Evolutionary conservation across 805 yeast species (phyloP), one percentile per base, ranked within the genome.

Genomic region (Ogataea pini): DNA sequence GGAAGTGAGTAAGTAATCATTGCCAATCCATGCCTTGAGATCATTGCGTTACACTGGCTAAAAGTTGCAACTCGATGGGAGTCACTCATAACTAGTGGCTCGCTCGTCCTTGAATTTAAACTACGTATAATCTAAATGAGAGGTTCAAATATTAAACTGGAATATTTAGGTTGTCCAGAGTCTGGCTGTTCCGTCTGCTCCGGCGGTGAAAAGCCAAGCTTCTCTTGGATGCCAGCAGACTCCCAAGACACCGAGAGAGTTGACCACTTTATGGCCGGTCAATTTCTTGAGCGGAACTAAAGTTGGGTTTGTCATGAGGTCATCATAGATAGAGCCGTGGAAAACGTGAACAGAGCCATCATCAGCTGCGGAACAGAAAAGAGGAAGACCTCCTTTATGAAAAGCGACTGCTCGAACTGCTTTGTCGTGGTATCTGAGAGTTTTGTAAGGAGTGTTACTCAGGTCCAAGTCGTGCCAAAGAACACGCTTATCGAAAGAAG

Each of bases 391-490:
- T 28, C 85, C 82, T 63, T 85, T 86, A 72, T 94, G 99, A 82
- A 86, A 94, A 38, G 81, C 76, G 42, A 89, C 90, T 39, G 85
- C 77, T 65, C 99, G 82, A 28, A 94, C 97, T 3, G 99, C 99
- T 68, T 85, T 87, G 47, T 87, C 90, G 67, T 94, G 99, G 71
- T 91, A 94, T 67, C 99, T 79, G 62, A 94, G 76, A 0, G 96
- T 92, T 75, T 95, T 94, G 75, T 90, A 94, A 25, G 99, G 99
- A 42, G 96, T 89, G 48, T 79, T 75, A 38, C 87, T 76, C 53
- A 95, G 76, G 68, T 94, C 99, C 63, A 92, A 72, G 75, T 94
- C 99, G 63, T 92, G 98, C 99, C 99, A 94, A 56, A 91, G 77
- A 4, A 94, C 95, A 58, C 97, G 80, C 76, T 91, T 90, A 69